Base-by-base conservation (phyloP, 352 stramenopile species). In the Pythium dissimile region DNA sequence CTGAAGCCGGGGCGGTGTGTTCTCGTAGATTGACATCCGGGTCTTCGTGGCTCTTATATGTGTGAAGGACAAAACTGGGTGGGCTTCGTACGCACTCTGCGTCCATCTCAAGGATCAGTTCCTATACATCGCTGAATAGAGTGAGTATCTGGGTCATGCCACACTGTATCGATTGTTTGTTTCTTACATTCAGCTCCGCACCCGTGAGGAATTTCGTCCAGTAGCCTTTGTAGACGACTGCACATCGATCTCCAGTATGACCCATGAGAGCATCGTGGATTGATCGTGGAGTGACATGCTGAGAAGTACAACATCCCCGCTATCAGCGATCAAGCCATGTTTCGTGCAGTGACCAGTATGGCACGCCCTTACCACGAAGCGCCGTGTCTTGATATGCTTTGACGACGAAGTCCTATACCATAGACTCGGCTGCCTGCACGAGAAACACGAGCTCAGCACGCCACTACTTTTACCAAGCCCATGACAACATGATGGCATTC, bases 351-450 rank as follows among this genome's bases (percentile, higher is more conserved):
- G 18, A 49, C 28, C 42, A 49, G 24, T 31, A 20, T 44, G 26
- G 2, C 16, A 41, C 13, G 4, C 6, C 12, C 58, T 16, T 28
- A 85, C 77, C 67, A 61, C 68, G 8, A 81, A 28, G 35, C 72
- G 65, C 30, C 55, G 64, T 0, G 67, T 38, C 62, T 80, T 84
- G 34, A 86, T 55, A 32, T 72, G 56, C 18, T 60, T 69, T 13
- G 75, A 73, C 12, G 76, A 68, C 8, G 69, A 71, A 1, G 75
- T 88, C 34, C 64, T 55, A 55, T 85, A 88, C 78, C 78, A 88
- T 18, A 88, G 50, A 39, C 71, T 84, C 2, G 78, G 76, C 30
- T 83, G 67, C 0, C 78, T 88, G 48, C n/a, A n/a, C n/a, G n/a
- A n/a, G n/a, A 44, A 52, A 20, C 57, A 23, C n/a, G n/a, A n/a